phyloP scores from a whole-genome alignment of 2,329 filamentous ascomycete genomes.

The Dothideomycetes sp. region DNA sequence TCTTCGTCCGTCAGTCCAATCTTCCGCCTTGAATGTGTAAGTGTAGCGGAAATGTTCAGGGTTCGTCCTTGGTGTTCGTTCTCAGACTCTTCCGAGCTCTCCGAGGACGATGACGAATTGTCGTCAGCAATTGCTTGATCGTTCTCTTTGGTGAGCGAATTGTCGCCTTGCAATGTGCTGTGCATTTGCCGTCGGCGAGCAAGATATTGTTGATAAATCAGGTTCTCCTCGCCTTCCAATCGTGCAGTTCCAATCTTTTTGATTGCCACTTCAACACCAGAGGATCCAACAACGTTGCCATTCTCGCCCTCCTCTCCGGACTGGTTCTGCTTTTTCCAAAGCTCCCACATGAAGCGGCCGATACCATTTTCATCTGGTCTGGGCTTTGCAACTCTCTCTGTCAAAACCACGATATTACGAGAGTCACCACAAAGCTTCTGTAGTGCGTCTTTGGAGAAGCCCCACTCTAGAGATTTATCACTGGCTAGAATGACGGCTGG shows the following conservation, averaged over 20 bases:
- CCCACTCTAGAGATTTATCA: constrained; percentile 86
- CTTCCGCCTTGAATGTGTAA: constrained; percentile 80
- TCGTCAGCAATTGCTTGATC: constrained; percentile 47
- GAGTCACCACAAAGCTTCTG: constrained; percentile 62
- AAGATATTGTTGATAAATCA: constrained; percentile 82
- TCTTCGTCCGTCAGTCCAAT: constrained; percentile 80
- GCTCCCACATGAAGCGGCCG: constrained; percentile 64
- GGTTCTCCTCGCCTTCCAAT: constrained; percentile 68
- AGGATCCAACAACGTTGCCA: constrained; percentile 3
- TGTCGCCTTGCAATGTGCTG: constrained; percentile 63
- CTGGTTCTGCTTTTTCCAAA: constrained; percentile 23
- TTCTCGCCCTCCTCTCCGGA: constrained; percentile 1
- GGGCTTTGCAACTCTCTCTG: constrained; percentile 53
- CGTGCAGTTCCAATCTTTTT: constrained; percentile 25
- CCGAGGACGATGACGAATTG: constrained; percentile 73
- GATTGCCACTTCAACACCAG: constrained; percentile 1
- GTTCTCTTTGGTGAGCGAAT: constrained; percentile 55
- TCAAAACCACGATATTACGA: constrained; percentile 77
- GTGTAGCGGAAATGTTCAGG: constrained; percentile 74
- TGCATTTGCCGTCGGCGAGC: constrained; percentile 81
- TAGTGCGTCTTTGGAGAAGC: constrained; percentile 76
- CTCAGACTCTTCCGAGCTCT: constrained; percentile 79
- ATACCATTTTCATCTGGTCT: constrained; percentile 40
- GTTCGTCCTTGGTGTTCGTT: constrained; percentile 85
- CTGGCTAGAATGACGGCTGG: constrained; percentile 79